Evolutionary conservation across 2,329 filamentous ascomycete species (phyloP), one percentile per base, ranked within the genome.

Genomic region (Pseudogymnoascus sp.): DNA sequence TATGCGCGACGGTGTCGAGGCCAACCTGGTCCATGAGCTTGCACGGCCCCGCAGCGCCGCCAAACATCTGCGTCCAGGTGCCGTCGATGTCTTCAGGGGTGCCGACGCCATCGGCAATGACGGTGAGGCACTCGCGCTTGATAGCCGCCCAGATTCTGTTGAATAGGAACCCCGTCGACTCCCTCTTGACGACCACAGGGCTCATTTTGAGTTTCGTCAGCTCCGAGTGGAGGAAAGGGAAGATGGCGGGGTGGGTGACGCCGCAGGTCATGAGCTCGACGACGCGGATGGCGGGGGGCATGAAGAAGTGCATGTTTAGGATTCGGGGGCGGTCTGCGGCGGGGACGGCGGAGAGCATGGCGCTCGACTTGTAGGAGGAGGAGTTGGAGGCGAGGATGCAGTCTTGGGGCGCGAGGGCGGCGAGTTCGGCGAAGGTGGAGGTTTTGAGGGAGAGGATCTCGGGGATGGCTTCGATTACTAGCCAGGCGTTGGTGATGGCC

Each of bases 331-430:
- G 68, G 11, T 76, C 69, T 28, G 71, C 73, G 7, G 77, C 56
- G 0, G 63, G 65, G 22, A 80, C 61, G 0, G 71, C 72, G 1
- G 75, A 69, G 0, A 79, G 61, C 31, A 81, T 78, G 60, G 80
- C 77, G 0, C 71, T 70, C 19, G 77, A 78, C 6, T 75, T 74
- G 65, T 78, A 79, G 60, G 78, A 80, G 63, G 78, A 79, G 0
- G 79, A 81, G 61, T 81, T 81, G 0, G 77, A 79, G 0, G 76
- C 78, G 50, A 81, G 74, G 5, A 80, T 76, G 0, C 74, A 75
- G 0, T 75, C 71, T 0, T 69, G 63, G 0, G 70, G 67, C 0
- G 78, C 73, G 1, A 76, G 56, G 1, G 70, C 63, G 65, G 80
- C 79, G 2, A 81, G 69, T 22, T 79, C 67, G 0, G 64, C 46